Percentiles rank a stretch among this genome's conserved stretches.
Conservation (phyloP, 1,284 basidiomycete species). For the Apiotrichum akiyoshidainum region DNA sequence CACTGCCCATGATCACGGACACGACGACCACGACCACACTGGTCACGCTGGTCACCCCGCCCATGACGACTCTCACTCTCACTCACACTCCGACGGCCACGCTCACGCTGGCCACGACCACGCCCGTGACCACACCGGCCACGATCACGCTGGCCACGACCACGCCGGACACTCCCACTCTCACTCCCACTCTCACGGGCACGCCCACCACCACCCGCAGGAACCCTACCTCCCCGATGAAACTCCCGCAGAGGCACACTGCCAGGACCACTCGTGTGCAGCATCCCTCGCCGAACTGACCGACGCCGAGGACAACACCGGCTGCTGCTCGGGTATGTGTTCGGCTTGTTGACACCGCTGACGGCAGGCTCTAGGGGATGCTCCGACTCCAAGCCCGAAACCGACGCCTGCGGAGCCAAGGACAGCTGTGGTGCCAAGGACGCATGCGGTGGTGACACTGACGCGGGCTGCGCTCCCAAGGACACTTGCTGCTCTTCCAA, state of each 20-base stretch:
- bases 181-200: background rate
- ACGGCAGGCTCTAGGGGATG: background rate
- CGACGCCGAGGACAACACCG: background rate
- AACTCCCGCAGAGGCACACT: background rate
- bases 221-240: background rate
- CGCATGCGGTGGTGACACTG: too few relatives aligned
- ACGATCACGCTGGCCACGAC: background rate
- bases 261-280: conserved; percentile 3
- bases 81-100: too few relatives aligned
- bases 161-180: too few relatives aligned
- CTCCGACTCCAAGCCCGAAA: too few relatives aligned
- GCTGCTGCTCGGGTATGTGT: background rate
- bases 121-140: background rate
- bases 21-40: background rate
- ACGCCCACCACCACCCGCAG: background rate
- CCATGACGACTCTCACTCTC: background rate
- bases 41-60: too few relatives aligned
- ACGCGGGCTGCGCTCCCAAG: too few relatives aligned
- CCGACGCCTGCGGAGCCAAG: too few relatives aligned
- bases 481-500: too few relatives aligned
- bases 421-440: too few relatives aligned
- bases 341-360: background rate
- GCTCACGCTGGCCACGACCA: background rate
- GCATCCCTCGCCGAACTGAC: background rate
- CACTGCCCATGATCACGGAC: background rate